Percentiles rank a stretch among this genome's conserved stretches.
These are phyloP conservation scores for Saxophila tyrrhenica DNA, from an alignment of 495 filamentous ascomycete genomes.

Conservation along the genomic window DNA sequence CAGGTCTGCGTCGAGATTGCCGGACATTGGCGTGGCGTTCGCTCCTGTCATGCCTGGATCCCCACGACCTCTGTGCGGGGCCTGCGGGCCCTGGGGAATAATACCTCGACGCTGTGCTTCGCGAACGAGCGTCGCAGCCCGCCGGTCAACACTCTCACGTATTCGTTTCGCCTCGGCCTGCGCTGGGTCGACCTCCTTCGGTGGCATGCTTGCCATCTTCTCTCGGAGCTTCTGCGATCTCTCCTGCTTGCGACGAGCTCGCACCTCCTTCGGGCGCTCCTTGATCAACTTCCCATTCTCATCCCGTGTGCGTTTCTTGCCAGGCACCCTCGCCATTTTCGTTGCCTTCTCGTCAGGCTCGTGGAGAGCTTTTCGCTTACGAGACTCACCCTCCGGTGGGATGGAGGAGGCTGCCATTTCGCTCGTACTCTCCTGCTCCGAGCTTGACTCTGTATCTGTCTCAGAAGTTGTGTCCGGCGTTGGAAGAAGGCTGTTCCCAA, in stretches of 20 bases:
- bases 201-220: conserved; percentile 1
- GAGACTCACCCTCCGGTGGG: no score
- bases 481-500: conserved; percentile 1
- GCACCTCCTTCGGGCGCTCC: conserved; percentile 3
- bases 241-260: conserved; percentile 9
- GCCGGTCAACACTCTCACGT: neutral
- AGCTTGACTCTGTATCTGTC: neutral
- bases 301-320: conserved; percentile 4
- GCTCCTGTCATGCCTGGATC: conserved; percentile 3
- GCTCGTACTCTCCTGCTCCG: neutral
- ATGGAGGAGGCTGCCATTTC: neutral
- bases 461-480: neutral
- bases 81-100: neutral
- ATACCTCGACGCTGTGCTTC: conserved; percentile 2
- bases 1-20: neutral
- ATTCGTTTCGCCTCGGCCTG: neutral
- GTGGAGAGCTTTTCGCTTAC: neutral
- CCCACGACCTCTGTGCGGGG: no score
- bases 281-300: neutral
- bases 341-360: neutral
- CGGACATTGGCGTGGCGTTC: neutral
- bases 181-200: neutral
- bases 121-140: neutral
- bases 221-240: neutral
- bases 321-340: neutral